Evolutionary conservation across 1,284 basidiomycete species (phyloP), one percentile per base, ranked within the genome.

Genomic region (Trichosporon sp.): DNA sequence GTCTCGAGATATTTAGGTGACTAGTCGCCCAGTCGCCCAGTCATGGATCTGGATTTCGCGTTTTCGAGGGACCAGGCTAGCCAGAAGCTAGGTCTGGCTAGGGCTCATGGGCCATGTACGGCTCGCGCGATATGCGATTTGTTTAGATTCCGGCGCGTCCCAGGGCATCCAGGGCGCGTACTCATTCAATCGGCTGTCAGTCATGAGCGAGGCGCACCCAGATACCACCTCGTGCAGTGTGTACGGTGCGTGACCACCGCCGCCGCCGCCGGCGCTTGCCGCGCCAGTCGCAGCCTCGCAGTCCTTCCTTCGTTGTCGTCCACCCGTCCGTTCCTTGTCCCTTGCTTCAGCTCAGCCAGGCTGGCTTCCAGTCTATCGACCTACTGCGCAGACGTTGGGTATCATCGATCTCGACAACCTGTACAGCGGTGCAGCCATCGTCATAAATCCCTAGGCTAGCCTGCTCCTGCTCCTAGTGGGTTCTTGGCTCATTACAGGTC

Each of bases 91-190:
- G 26, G 26, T 26, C 26, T 26, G n/a, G 11, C 43, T 14, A 46
- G 4, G 4, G 7, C 3, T 14, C 38, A 12, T 37, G 35, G 35
- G 35, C 38, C 38, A 40, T 40, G 38, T 40, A 40, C 38, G 43
- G 51, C 51, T 54, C 51, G 51, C 51, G 51, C 51, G 46, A 19
- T 19, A 16, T 48, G 46, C 19, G 43, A 46, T 54, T 54, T 54
- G 21, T 19, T 54, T 54, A 54, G 51, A 54, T 54, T 54, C 51
- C 51, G 51, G n/a, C 19, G 51, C 51, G 51, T 54, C 51, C 5
- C 51, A 54, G 19, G 51, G 19, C n/a, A 19, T 16, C 51, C 51
- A 54, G 51, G 51, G 51, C 38, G 38, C 26, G 26, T 26, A 12
- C 38, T 10, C 51, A 54, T 26, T 54, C 51, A 54, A 11, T 54